A percentile compares a stretch with the other conserved stretches of the same genome.
phyloP scores from a whole-genome alignment of 495 filamentous ascomycete species.

The Cercophora scortea region DNA sequence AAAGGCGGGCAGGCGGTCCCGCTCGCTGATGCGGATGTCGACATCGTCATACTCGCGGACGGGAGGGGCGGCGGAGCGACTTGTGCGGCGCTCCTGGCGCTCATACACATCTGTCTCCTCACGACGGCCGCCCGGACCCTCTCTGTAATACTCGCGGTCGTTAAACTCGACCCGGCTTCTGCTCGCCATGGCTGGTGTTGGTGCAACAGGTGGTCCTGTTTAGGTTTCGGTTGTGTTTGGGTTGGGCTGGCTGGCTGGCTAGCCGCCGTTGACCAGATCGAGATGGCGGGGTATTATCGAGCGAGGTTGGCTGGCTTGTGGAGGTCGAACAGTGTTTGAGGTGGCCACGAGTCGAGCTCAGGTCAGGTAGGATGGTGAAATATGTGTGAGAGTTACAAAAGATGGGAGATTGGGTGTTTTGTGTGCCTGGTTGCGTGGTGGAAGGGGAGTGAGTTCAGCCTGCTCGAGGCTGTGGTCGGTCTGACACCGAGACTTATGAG shows the following conservation, averaged over 20 bases:
- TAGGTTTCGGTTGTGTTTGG: background rate
- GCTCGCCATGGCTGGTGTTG: conserved; percentile 14
- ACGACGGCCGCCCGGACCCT: conserved; percentile 5
- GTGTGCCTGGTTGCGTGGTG: too few relatives aligned
- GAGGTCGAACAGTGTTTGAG: background rate
- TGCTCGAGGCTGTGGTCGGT: conserved; percentile 9
- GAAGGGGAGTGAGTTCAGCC: background rate
- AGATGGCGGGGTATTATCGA: background rate
- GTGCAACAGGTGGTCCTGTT: background rate
- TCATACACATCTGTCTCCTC: too few relatives aligned
- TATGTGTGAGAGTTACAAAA: too few relatives aligned
- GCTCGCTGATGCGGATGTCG: conserved; percentile 28
- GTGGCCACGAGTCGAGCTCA: background rate
- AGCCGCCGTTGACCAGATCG: conserved; percentile 4
- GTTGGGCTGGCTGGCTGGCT: conserved; percentile 2
- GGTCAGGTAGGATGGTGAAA: too few relatives aligned
- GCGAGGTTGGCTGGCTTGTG: background rate
- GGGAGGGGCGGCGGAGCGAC: conserved; percentile 14
- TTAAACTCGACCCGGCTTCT: conserved; percentile 32
- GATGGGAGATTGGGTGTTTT: too few relatives aligned
- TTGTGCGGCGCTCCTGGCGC: conserved; percentile 10
- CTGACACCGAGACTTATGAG: background rate
- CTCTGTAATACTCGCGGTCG: conserved; percentile 34
- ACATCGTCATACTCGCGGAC: conserved; percentile 28
- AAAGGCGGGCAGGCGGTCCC: conserved; percentile 32